Conservation (phyloP, 306 rosid genomes). For the Cercis canadensis region DNA sequence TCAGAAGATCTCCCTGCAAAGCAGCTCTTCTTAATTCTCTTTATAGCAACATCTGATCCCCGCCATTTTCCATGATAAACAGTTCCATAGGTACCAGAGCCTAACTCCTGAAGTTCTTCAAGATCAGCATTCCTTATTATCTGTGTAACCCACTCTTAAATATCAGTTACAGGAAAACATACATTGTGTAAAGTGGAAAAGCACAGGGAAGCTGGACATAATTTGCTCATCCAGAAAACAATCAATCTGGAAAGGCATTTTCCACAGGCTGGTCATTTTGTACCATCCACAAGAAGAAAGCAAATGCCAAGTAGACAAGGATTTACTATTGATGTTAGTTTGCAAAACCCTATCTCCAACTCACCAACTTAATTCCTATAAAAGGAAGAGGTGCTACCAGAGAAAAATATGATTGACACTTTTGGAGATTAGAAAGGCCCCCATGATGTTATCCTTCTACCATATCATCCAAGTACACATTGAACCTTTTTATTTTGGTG, state of each 20-base stretch:
- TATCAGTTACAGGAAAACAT: slow-evolving; percentile 16
- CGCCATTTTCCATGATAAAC: slow-evolving; percentile 99
- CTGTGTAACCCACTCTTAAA: slow-evolving; percentile 47
- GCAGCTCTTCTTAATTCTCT: slow-evolving; percentile 92
- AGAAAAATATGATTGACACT: not conserved
- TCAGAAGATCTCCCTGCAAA: slow-evolving; percentile 81
- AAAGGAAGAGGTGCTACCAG: not conserved
- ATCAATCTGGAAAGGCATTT: not conserved
- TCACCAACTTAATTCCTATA: not conserved
- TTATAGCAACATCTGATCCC: slow-evolving; percentile 94
- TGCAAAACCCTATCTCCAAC: not conserved
- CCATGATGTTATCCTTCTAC: not conserved
- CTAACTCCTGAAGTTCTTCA: slow-evolving; percentile 85
- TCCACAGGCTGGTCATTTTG: slow-evolving; percentile 1
- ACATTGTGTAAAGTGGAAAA: slow-evolving; percentile 15
- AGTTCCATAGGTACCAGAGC: slow-evolving; percentile 97
- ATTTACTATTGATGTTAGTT: not conserved
- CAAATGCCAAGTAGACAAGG: not conserved
- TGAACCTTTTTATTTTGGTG: not conserved
- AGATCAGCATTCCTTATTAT: slow-evolving; percentile 80
- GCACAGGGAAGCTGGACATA: slow-evolving; percentile 1
- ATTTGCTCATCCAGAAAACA: not conserved
- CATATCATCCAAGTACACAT: not conserved
- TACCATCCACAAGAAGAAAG: not conserved
- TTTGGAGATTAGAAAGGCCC: not conserved